Percentiles rank a stretch among this genome's conserved stretches.
Conservation (phyloP, 2,329 filamentous ascomycete species). For the Lasiodiplodia gonubiensis region DNA sequence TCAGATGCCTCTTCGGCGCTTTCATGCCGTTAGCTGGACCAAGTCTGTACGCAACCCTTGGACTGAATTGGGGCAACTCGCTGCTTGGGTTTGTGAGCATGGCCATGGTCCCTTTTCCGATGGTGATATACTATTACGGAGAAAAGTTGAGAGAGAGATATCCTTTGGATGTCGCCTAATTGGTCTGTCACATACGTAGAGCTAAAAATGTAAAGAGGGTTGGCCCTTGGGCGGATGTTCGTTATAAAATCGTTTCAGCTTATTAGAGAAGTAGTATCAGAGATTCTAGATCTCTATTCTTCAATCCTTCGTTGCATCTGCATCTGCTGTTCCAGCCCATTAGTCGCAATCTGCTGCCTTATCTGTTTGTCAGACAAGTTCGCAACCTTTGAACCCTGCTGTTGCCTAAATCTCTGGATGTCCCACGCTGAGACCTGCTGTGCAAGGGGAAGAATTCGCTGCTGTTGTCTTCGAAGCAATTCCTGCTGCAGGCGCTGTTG, state of each 20-base stretch:
- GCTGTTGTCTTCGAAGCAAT: conserved; percentile 34
- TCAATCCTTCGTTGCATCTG: conserved; percentile 34
- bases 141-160: conserved; percentile 39
- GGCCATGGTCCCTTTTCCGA: conserved; percentile 43
- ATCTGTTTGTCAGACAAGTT: conserved; percentile 50
- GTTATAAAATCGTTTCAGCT: no score
- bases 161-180: conserved; percentile 33
- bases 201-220: no score
- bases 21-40: conserved; percentile 45
- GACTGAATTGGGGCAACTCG: conserved; percentile 45
- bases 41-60: conserved; percentile 41
- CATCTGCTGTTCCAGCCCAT: conserved; percentile 47
- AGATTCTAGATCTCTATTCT: conserved; percentile 34
- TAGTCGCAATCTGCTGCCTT: conserved; percentile 33
- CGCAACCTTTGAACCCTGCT: conserved; percentile 35
- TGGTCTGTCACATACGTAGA: no score
- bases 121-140: conserved; percentile 43
- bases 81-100: conserved; percentile 45
- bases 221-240: no score
- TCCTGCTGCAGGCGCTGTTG: conserved; percentile 29
- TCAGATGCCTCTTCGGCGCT: conserved; percentile 43
- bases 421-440: conserved; percentile 22
- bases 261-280: no score
- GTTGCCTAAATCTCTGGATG: conserved; percentile 30
- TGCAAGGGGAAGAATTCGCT: conserved; percentile 8